Conservation (phyloP, 1,284 basidiomycete genomes). For the Fereydounia khargensis region DNA sequence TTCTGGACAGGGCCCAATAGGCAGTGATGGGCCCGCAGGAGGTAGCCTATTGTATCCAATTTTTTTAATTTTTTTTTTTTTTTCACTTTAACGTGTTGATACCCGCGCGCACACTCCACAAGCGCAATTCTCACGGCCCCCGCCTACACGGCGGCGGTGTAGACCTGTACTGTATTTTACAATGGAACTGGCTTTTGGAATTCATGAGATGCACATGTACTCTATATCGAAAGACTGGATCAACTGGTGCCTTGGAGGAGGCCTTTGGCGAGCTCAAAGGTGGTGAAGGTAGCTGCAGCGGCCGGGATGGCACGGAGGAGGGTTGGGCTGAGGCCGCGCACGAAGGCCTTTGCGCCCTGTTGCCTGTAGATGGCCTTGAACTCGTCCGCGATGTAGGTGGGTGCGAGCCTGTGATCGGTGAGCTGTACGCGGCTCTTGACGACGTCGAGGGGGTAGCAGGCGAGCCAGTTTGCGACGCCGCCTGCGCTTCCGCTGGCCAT, state of each 20-base stretch:
- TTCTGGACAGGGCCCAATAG: not conserved
- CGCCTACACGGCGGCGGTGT: too few species aligned
- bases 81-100: too few species aligned
- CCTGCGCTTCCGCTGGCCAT: slow-evolving; percentile 82
- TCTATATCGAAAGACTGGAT: too few species aligned
- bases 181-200: too few species aligned
- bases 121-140: too few species aligned
- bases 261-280: slow-evolving; percentile 38
- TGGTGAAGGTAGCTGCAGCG: slow-evolving; percentile 42
- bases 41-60: too few species aligned
- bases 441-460: slow-evolving; percentile 74
- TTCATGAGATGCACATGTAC: too few species aligned
- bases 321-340: slow-evolving; percentile 35
- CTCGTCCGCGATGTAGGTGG: slow-evolving; percentile 23
- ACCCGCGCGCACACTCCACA: too few species aligned
- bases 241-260: too few species aligned
- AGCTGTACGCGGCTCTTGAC: slow-evolving; percentile 36
- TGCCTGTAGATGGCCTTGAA: slow-evolving; percentile 9
- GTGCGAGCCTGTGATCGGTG: slow-evolving; percentile 9
- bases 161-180: too few species aligned
- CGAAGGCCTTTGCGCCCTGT: slow-evolving; percentile 22
- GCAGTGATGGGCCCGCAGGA: too few species aligned
- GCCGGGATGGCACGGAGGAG: slow-evolving; percentile 42
- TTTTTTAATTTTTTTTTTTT: too few species aligned
- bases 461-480: slow-evolving; percentile 89